Evolutionary conservation across 495 filamentous ascomycete species (phyloP), one percentile per base, ranked within the genome.

Genomic region (Podospora appendiculata): DNA sequence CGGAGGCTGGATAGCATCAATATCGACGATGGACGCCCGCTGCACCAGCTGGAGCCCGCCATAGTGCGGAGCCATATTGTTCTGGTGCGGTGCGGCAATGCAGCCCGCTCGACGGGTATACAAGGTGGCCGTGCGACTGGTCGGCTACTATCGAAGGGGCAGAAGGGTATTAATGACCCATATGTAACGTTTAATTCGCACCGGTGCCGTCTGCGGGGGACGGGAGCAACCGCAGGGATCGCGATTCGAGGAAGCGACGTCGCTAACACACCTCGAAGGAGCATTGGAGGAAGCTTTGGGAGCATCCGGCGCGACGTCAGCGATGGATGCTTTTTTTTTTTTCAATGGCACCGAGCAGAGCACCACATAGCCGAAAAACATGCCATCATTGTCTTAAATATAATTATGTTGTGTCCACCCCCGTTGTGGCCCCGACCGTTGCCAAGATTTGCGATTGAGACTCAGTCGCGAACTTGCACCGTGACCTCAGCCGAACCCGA

Each of bases 101-200:
- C 33, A 39, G 34, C 35, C 36, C 6, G 1, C 38, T 16, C 11
- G 38, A 16, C 38, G 14, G 38, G 14, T 41, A 41, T 41, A 12
- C 12, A 12, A 41, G 38, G 12, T 12, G 38, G 17, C 13, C 2
- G 32, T 7, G 46, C 46, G 46, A 48, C 33, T 48, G 46, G 46
- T 39, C 35, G 46, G 36, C 33, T 19, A 48, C 33, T 48, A 48
- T 48, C 46, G 33, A 38, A 17, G 16, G 46, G 46, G 46, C 33
- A 38, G 46, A 18, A 34, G 11, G 33, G n/a, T 8, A 40, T 12
- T 12, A 33, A 16, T 17, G 50, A 18, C 17, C 33, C 40, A 50
- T 16, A 52, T 52, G 50, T 52, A 52, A 52, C 50, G 50, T 52
- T 52, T 43, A 39, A 45, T 52, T 52, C 32, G 41, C 13, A 19